phyloP scores from a whole-genome alignment of 192 early-diverging fungal species.

The Allomyces arbusculus region DNA sequence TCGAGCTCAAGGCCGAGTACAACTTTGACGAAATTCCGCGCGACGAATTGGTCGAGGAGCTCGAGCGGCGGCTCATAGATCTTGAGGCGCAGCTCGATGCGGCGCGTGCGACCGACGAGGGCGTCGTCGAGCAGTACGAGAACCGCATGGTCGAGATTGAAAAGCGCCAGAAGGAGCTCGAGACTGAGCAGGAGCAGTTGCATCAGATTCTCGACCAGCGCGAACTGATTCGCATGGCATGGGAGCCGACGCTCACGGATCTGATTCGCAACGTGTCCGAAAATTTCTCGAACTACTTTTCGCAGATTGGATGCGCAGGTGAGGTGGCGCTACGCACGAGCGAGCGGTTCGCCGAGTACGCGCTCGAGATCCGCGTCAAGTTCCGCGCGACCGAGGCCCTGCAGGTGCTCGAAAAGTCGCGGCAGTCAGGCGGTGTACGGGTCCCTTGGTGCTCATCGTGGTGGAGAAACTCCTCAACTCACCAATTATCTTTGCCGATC shows the following conservation, averaged over 20 bases:
- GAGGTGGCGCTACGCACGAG: constrained; percentile 42
- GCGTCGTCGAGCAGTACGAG: constrained; percentile 46
- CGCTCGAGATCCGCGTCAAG: constrained; percentile 83
- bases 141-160: constrained; percentile 36
- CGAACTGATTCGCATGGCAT: neutral
- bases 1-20: too few relatives aligned
- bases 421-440: constrained; percentile 83
- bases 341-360: constrained; percentile 81
- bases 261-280: constrained; percentile 14
- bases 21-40: too few relatives aligned
- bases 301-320: constrained; percentile 55
- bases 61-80: neutral
- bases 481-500: neutral
- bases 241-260: neutral
- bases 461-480: neutral
- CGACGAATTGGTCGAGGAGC: neutral
- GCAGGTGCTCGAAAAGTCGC: constrained; percentile 60
- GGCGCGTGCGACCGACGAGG: neutral
- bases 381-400: constrained; percentile 71
- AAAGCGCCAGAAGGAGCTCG: constrained; percentile 12
- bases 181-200: constrained; percentile 18
- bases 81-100: neutral
- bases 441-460: neutral
- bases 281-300: constrained; percentile 49
- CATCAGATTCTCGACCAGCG: constrained; percentile 6